These are phyloP conservation scores for Spathaspora sp. DNA, from an alignment of 805 yeast genomes.

Conservation along the genomic window DNA sequence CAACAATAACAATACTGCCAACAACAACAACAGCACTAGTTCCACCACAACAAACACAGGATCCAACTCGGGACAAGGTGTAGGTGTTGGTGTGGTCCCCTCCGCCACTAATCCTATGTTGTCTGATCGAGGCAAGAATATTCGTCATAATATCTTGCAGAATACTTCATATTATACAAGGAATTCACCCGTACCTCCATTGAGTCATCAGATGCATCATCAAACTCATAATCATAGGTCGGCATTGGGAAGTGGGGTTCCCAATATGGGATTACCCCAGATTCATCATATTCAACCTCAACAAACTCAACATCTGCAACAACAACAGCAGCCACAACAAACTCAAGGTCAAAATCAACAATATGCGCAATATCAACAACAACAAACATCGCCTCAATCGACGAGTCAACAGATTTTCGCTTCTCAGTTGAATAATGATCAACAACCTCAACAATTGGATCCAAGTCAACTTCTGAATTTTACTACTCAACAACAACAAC, in stretches of 20 bases:
- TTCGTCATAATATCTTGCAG: background rate
- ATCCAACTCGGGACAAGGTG: constrained; percentile 4
- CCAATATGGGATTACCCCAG: constrained; percentile 2
- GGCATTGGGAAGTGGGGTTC: constrained; percentile 1
- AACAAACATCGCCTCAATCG: constrained; percentile 9
- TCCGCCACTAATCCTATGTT: constrained; percentile 2
- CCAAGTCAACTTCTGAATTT: constrained; percentile 11
- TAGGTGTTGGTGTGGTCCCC: background rate
- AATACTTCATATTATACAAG: background rate
- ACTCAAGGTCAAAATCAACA: constrained; percentile 14
- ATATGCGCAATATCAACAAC: constrained; percentile 8
- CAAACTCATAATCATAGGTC: background rate
- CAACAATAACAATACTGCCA: constrained; percentile 8
- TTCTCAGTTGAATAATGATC: constrained; percentile 3
- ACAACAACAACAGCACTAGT: constrained; percentile 5
- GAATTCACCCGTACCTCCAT: constrained; percentile 4
- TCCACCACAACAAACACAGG: constrained; percentile 6
- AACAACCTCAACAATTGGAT: constrained; percentile 11
- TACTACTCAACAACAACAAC: constrained; percentile 10
- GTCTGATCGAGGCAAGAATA: constrained; percentile 2
- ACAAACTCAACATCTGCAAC: constrained; percentile 9
- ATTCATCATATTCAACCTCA: constrained; percentile 8
- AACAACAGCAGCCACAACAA: constrained; percentile 9
- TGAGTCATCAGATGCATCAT: background rate
- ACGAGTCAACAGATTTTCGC: constrained; percentile 5